These are phyloP conservation scores for Prunus mume DNA, from an alignment of 306 rosid species.

Conservation along the genomic window DNA sequence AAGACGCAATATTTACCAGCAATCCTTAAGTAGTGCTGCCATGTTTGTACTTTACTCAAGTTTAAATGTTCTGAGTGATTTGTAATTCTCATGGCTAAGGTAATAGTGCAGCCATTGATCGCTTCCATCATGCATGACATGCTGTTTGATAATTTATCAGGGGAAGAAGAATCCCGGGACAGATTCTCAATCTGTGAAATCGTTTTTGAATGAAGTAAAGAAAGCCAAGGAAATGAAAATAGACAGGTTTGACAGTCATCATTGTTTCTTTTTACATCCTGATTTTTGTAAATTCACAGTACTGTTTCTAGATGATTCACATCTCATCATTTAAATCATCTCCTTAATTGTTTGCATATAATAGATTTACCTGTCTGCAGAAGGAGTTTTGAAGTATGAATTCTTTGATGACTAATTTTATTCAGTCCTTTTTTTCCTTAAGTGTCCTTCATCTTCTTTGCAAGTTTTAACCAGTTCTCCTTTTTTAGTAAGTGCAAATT, in stretches of 20 bases:
- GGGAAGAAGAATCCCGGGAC: constrained; percentile 98
- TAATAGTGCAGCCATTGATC: neutral
- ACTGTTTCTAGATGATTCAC: constrained; percentile 10
- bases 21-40: too few species aligned
- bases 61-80: neutral
- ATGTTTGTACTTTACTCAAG: too few species aligned
- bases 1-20: too few species aligned
- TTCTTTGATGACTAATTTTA: neutral
- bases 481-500: constrained; percentile 1
- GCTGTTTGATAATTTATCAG: constrained; percentile 43
- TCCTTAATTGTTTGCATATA: neutral
- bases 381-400: neutral
- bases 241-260: constrained; percentile 56
- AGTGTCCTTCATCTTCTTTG: constrained; percentile 8
- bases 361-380: neutral
- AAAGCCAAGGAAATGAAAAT: constrained; percentile 84
- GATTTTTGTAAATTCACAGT: neutral
- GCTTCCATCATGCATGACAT: neutral
- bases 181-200: constrained; percentile 53
- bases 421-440: neutral
- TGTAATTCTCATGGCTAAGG: neutral
- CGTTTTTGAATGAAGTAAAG: constrained; percentile 67
- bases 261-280: constrained; percentile 7
- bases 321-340: neutral
- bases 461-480: neutral